phyloP scores from a whole-genome alignment of 192 early-diverging fungal genomes.

The Fimicolochytrium jonesii region DNA sequence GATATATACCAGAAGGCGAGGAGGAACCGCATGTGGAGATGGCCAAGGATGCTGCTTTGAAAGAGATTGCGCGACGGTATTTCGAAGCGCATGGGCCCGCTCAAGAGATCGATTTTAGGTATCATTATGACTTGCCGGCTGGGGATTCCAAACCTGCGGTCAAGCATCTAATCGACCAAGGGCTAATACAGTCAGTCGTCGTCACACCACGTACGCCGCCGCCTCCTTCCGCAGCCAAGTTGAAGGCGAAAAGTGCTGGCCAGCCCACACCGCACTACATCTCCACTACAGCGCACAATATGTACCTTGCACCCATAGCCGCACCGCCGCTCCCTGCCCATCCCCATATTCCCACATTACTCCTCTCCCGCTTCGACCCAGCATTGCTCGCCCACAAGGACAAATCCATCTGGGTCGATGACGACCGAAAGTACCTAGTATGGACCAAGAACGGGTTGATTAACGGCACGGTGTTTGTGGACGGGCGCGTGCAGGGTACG shows the following conservation, averaged over 20 bases:
- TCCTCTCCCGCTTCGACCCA: slow-evolving; percentile 7
- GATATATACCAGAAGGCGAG: too few relatives aligned
- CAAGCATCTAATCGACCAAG: neutral
- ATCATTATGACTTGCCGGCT: neutral
- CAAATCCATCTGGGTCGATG: neutral
- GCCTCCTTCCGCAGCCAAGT: too few relatives aligned
- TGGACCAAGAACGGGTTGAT: slow-evolving; percentile 13
- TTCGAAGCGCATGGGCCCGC: slow-evolving; percentile 5
- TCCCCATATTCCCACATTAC: neutral
- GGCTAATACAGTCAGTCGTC: too few relatives aligned
- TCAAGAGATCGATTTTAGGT: slow-evolving; percentile 8
- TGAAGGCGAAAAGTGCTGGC: too few relatives aligned
- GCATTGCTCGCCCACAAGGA: neutral
- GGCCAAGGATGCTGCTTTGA: neutral
- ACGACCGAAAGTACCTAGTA: neutral
- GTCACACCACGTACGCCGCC: too few relatives aligned
- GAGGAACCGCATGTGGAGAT: too few relatives aligned
- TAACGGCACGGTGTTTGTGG: neutral
- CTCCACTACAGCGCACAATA: too few relatives aligned
- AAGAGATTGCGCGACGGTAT: slow-evolving; percentile 5
- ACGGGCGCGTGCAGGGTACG: neutral
- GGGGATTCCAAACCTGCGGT: neutral
- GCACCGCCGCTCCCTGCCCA: too few relatives aligned
- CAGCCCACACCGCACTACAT: too few relatives aligned
- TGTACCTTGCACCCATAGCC: too few relatives aligned